Evolutionary conservation across 2,329 filamentous ascomycete genomes (phyloP).

Genomic region (Fusarium cyanostomum): DNA sequence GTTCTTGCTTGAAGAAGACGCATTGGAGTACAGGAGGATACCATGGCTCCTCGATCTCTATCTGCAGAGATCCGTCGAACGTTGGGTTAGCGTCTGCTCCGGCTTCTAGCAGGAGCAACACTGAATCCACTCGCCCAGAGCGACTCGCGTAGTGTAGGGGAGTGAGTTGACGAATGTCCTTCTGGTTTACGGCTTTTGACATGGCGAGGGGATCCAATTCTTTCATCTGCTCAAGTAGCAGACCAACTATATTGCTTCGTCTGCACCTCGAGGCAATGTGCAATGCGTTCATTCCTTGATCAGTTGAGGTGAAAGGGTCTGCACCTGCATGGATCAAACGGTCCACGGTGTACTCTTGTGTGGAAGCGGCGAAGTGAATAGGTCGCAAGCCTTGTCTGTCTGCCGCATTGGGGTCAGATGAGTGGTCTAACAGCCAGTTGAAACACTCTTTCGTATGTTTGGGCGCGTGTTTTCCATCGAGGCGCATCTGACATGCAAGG

Average conservation of each 20-base stretch:
- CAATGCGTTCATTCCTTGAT: slow-evolving; percentile 23
- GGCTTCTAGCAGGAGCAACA: slow-evolving; percentile 21
- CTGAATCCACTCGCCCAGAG: slow-evolving; percentile 20
- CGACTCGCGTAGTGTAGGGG: slow-evolving; percentile 34
- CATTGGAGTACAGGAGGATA: slow-evolving; percentile 34
- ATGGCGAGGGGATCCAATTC: background rate
- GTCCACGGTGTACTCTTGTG: slow-evolving; percentile 2
- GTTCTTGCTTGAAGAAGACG: slow-evolving; percentile 20
- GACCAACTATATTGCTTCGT: slow-evolving; percentile 16
- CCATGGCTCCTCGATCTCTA: slow-evolving; percentile 8
- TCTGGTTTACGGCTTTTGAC: slow-evolving; percentile 15
- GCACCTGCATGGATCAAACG: slow-evolving; percentile 18
- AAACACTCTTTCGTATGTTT: slow-evolving; percentile 5
- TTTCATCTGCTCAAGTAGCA: slow-evolving; percentile 25
- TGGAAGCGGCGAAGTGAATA: slow-evolving; percentile 34
- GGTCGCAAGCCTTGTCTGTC: slow-evolving; percentile 18
- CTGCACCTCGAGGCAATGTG: slow-evolving; percentile 34
- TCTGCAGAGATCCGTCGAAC: background rate
- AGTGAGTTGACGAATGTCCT: slow-evolving; percentile 16
- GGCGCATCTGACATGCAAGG: slow-evolving; percentile 9
- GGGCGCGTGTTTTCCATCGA: background rate
- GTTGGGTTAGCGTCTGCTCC: slow-evolving; percentile 22
- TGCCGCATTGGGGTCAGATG: background rate
- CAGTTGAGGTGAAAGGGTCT: slow-evolving; percentile 24
- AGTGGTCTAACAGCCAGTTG: slow-evolving; percentile 6